These are phyloP conservation scores for Tolypocladium ovalisporum DNA, from an alignment of 2,329 filamentous ascomycete species.

Conservation along the genomic window DNA sequence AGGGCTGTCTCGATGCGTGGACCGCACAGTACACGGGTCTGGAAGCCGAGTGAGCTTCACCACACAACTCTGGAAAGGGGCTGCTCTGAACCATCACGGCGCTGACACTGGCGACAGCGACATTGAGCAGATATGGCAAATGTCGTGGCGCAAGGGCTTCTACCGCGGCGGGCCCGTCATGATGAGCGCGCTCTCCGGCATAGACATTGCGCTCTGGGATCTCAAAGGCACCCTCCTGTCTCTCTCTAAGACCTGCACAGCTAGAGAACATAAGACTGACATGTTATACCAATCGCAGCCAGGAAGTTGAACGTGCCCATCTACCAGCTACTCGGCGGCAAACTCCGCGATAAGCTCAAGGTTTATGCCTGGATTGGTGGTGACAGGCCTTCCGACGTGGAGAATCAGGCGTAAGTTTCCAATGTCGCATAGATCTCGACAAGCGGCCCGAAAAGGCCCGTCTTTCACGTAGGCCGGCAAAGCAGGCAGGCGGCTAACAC, in stretches of 20 bases:
- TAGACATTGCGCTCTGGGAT: constrained; percentile 75
- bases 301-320: constrained; percentile 50
- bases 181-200: constrained; percentile 67
- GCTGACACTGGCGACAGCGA: constrained; percentile 52
- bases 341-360: constrained; percentile 48
- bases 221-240: constrained; percentile 46
- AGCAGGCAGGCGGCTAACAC: not conserved
- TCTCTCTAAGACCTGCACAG: too few species aligned
- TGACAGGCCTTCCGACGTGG: constrained; percentile 49
- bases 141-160: constrained; percentile 59
- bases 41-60: not conserved
- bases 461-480: too few species aligned
- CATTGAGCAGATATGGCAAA: constrained; percentile 75
- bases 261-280: not conserved
- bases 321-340: constrained; percentile 64
- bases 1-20: constrained; percentile 47
- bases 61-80: not conserved
- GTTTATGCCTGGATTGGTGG: not conserved
- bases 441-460: not conserved
- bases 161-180: constrained; percentile 71
- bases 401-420: constrained; percentile 42
- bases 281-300: constrained; percentile 17
- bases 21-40: not conserved
- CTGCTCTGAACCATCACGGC: not conserved
- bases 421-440: not conserved